phyloP scores from a whole-genome alignment of 768 basidiomycete genomes.

The Rhodotorula kratochvilovae region DNA sequence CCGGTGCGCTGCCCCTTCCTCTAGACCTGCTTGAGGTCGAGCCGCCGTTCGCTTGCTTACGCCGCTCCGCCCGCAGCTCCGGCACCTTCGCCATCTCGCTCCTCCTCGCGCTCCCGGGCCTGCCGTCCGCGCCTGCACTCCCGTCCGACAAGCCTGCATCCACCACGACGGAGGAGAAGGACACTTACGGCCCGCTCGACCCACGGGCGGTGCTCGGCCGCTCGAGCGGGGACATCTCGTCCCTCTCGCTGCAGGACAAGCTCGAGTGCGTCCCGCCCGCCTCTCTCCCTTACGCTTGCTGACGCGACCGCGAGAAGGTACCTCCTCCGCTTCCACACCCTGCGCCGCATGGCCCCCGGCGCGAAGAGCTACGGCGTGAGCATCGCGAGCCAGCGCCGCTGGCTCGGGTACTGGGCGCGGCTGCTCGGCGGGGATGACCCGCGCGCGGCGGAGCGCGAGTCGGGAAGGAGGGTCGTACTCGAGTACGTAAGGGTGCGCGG shows the following conservation, averaged over 20 bases:
- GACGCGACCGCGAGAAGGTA: constrained; percentile 3
- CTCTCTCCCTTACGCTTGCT: neutral
- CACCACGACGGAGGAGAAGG: constrained; percentile 51
- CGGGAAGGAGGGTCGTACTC: constrained; percentile 36
- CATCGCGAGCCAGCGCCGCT: constrained; percentile 75
- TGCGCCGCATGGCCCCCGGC: constrained; percentile 16
- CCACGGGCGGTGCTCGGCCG: constrained; percentile 47
- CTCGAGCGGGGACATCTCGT: constrained; percentile 19
- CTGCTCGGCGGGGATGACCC: constrained; percentile 33
- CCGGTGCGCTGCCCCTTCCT: constrained; percentile 10
- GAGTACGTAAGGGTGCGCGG: constrained; percentile 43
- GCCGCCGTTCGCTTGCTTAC: too few species aligned
- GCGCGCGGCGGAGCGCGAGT: constrained; percentile 52
- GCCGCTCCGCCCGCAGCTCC: constrained; percentile 55
- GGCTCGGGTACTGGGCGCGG: constrained; percentile 65
- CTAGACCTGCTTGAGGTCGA: too few species aligned
- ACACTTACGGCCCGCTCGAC: constrained; percentile 50
- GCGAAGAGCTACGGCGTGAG: constrained; percentile 29
- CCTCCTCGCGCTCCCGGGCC: constrained; percentile 59
- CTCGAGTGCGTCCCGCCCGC: constrained; percentile 22
- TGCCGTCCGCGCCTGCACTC: constrained; percentile 54
- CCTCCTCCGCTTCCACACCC: constrained; percentile 30
- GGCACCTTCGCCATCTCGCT: constrained; percentile 82
- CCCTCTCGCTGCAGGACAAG: constrained; percentile 59
- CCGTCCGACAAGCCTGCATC: constrained; percentile 47